These are phyloP conservation scores for Helotiales sp. DNA, from an alignment of 2,329 filamentous ascomycete genomes.

Conservation along the genomic window DNA sequence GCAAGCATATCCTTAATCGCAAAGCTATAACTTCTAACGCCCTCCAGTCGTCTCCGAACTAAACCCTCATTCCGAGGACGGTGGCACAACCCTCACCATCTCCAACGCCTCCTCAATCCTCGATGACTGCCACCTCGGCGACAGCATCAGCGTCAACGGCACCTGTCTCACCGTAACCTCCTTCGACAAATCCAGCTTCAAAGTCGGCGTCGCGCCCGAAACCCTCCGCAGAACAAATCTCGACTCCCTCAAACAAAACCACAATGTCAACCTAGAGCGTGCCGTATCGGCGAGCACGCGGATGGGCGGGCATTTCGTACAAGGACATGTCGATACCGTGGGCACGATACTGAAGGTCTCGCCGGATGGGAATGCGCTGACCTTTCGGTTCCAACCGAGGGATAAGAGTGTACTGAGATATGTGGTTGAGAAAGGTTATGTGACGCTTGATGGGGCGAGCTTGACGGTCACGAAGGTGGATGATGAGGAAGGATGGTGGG, in stretches of 20 bases:
- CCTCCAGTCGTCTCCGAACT: conserved; percentile 78
- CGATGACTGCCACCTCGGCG: conserved; percentile 81
- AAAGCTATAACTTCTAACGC: background rate
- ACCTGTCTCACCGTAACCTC: conserved; percentile 92
- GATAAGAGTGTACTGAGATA: conserved; percentile 76
- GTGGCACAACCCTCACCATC: conserved; percentile 91
- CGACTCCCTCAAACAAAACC: conserved; percentile 69
- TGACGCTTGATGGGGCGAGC: conserved; percentile 92
- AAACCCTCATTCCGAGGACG: conserved; percentile 78
- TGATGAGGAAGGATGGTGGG: conserved; percentile 81
- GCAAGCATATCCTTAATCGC: conserved; percentile 56
- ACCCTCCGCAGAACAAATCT: conserved; percentile 95
- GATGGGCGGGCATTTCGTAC: conserved; percentile 98
- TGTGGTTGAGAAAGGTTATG: conserved; percentile 94
- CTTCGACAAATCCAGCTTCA: conserved; percentile 70
- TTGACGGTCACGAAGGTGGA: conserved; percentile 88
- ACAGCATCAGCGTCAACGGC: conserved; percentile 95
- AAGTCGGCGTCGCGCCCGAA: conserved; percentile 92
- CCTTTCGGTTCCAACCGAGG: conserved; percentile 79
- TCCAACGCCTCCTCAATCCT: conserved; percentile 73
- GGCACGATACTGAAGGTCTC: conserved; percentile 75
- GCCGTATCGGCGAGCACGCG: conserved; percentile 89
- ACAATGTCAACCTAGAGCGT: conserved; percentile 88
- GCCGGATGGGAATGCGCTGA: conserved; percentile 88
- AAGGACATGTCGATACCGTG: conserved; percentile 93